Evolutionary conservation across 164 flowering plant species (phyloP), one percentile per base, ranked within the genome.

Genomic region (Vitis labrusca): DNA sequence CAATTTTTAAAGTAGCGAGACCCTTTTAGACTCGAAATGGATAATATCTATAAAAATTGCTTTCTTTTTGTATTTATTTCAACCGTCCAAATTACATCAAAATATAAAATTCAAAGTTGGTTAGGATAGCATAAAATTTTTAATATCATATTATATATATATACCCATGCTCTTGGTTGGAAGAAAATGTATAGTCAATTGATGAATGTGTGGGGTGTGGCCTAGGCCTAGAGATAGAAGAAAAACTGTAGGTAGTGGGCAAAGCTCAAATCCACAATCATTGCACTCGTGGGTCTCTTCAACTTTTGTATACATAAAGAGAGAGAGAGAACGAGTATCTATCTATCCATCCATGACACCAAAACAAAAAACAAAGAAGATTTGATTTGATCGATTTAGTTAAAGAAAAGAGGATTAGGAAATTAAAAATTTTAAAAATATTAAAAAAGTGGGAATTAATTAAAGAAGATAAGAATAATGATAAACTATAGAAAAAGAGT

Each of bases 281-380:
- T 80, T 68, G 79, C 83, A 61, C 83, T 80, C 80, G 78, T 80
- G 83, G 80, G 23, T 66, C 73, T 55, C 65, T 56, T 17, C 57
- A 58, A 53, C 75, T 64, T 76, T 76, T 13, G 51, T 57, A 51
- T 48, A 30, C 10, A 16, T 49, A 10, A 16, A 63, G 61, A 37
- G 50, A 60, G 64, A 63, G 61, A 55, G 67, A 54, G 55, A 47
- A 54, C 10, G 7, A 37, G 44, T 37, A 37, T 37, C 44, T 37
- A 37, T 37, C 44, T 37, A 37, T 37, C 44, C 2, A 37, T 37
- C 44, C 5, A 37, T 37, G 44, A 37, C 17, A 47, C 8, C 50
- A 17, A 27, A 66, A 29, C 50, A 52, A 29, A 10, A 48, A 50
- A 32, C 47, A 66, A 67, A 63, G 62, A 29, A 68, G 15, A 69